Conservation (phyloP, 441 rosid genomes). For the Biscutella laevigata region DNA sequence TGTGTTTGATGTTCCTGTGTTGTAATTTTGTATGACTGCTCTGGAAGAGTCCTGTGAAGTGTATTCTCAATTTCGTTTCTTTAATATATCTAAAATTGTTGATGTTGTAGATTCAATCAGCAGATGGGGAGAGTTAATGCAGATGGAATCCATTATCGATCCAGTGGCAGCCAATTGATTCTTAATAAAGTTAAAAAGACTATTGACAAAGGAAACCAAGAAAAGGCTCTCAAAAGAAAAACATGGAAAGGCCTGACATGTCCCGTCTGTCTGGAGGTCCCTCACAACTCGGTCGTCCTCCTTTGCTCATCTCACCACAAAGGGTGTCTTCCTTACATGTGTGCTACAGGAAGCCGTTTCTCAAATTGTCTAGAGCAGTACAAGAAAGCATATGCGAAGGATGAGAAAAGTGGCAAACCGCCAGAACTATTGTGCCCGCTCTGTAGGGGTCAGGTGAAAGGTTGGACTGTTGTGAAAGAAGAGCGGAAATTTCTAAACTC, state of each 20-base stretch:
- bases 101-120: slow-evolving; percentile 21
- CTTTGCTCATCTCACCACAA: slow-evolving; percentile 58
- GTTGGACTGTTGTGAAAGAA: slow-evolving; percentile 55
- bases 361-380: slow-evolving; percentile 64
- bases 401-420: too few species aligned
- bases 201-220: slow-evolving; percentile 20
- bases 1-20: neutral
- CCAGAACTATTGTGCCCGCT: slow-evolving; percentile 60
- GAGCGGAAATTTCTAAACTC: slow-evolving; percentile 43
- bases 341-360: slow-evolving; percentile 53
- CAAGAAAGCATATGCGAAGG: slow-evolving; percentile 56
- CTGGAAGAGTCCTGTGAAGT: neutral
- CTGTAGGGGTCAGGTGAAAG: slow-evolving; percentile 69
- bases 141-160: slow-evolving; percentile 26
- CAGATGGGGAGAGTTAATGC: slow-evolving; percentile 50
- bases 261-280: slow-evolving; percentile 60
- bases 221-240: slow-evolving; percentile 35
- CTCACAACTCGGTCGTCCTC: slow-evolving; percentile 59
- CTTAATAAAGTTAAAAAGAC: slow-evolving; percentile 28
- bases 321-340: slow-evolving; percentile 65
- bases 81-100: neutral
- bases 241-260: slow-evolving; percentile 47
- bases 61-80: neutral
- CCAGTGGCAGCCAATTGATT: slow-evolving; percentile 7
- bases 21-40: neutral